A percentile compares a stretch with the other conserved stretches of the same genome.
Conservation (phyloP, 148 eudicot genomes). For the Silene latifolia region DNA sequence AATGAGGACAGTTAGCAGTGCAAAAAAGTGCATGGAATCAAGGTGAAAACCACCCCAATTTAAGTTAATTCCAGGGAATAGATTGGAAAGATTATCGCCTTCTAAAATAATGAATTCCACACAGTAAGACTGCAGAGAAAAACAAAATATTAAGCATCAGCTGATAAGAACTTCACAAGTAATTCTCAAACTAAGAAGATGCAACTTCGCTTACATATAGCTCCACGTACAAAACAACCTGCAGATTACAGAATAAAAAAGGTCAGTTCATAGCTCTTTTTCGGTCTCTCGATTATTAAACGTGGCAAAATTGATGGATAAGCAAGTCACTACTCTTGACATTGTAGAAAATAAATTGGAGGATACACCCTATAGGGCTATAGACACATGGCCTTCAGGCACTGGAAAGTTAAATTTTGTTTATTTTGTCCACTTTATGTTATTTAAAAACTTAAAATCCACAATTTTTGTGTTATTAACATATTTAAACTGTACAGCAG, state of each 20-base stretch:
- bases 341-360: not conserved
- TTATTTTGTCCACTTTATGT: too few relatives aligned
- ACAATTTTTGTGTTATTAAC: too few relatives aligned
- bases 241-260: conserved; percentile 27
- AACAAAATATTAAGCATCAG: conserved; percentile 10
- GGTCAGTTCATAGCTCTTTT: not conserved
- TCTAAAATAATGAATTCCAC: conserved; percentile 89
- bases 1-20: conserved; percentile 56
- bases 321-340: not conserved
- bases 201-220: conserved; percentile 65
- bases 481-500: too few relatives aligned
- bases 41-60: conserved; percentile 48
- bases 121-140: conserved; percentile 69
- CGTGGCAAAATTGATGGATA: not conserved
- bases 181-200: not conserved
- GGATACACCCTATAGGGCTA: not conserved
- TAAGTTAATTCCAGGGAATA: conserved; percentile 69
- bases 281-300: not conserved
- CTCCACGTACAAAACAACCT: conserved; percentile 74
- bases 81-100: conserved; percentile 73
- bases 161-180: not conserved
- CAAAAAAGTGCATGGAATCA: conserved; percentile 68
- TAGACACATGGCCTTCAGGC: too few relatives aligned
- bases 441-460: too few relatives aligned
- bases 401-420: too few relatives aligned